These are phyloP conservation scores for Raphanus sativus DNA, from an alignment of 345 rosid species.

Conservation along the genomic window DNA sequence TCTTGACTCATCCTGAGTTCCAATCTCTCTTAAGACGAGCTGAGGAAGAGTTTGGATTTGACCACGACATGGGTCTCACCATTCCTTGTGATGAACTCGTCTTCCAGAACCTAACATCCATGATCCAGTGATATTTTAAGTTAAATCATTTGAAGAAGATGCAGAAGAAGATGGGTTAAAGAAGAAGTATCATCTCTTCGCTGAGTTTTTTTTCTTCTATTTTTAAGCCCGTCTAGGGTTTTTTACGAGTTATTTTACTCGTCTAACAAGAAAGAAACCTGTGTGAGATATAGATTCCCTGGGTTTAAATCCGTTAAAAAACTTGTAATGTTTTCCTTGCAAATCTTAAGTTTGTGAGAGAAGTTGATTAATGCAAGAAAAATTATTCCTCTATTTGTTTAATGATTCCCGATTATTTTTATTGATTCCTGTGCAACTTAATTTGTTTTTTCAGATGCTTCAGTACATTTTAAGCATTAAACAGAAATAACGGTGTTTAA, in stretches of 20 bases:
- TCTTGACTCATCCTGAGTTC: slow-evolving; percentile 77
- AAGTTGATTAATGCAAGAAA: slow-evolving; percentile 41
- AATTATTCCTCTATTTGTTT: slow-evolving; percentile 2
- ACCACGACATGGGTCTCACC: slow-evolving; percentile 83
- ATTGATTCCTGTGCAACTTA: slow-evolving; percentile 15
- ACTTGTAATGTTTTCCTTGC: slow-evolving; percentile 62
- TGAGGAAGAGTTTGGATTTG: slow-evolving; percentile 96
- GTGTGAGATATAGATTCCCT: slow-evolving; percentile 22
- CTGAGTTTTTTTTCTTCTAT: slow-evolving; percentile 38
- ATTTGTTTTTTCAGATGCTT: not conserved
- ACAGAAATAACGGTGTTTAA: not conserved
- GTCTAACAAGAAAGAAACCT: slow-evolving; percentile 41
- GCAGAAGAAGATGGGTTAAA: slow-evolving; percentile 45
- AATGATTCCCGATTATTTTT: not conserved
- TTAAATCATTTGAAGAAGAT: slow-evolving; percentile 41
- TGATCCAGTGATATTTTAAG: slow-evolving; percentile 24
- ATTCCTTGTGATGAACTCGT: slow-evolving; percentile 91
- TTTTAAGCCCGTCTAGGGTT: slow-evolving; percentile 43
- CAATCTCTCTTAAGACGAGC: slow-evolving; percentile 73
- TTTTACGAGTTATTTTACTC: slow-evolving; percentile 44
- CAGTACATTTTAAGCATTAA: not conserved
- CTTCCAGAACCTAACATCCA: slow-evolving; percentile 37
- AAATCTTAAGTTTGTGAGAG: slow-evolving; percentile 56
- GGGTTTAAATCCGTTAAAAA: slow-evolving; percentile 51
- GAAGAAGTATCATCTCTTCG: slow-evolving; percentile 13